Evolutionary conservation across 2,329 filamentous ascomycete genomes (phyloP).

Genomic region (Gnomoniopsis smithogilvyi): DNA sequence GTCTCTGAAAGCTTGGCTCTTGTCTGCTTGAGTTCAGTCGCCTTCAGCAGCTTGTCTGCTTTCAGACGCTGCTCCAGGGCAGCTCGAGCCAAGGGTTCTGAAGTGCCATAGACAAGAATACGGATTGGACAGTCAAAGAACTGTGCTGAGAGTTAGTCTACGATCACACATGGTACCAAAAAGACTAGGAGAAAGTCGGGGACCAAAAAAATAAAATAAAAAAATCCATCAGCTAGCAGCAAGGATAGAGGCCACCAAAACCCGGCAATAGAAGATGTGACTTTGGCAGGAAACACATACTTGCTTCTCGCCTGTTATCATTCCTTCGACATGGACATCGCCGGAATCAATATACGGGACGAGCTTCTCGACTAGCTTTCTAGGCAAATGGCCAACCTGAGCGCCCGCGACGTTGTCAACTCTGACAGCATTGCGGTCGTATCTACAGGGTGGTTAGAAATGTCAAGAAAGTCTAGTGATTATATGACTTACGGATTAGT

Average conservation of each 20-base stretch:
- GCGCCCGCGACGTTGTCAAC: slow-evolving; percentile 71
- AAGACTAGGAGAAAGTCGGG: not conserved
- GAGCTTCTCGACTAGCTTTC: slow-evolving; percentile 65
- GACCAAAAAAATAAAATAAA: too few species aligned
- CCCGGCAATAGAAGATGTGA: not conserved
- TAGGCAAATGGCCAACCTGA: slow-evolving; percentile 78
- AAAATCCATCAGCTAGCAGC: too few species aligned
- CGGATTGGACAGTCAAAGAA: slow-evolving; percentile 69
- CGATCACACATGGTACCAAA: not conserved
- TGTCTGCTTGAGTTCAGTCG: slow-evolving; percentile 53
- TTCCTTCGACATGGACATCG: slow-evolving; percentile 54
- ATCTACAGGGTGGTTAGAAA: slow-evolving; percentile 28
- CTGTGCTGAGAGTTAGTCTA: not conserved
- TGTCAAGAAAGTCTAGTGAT: not conserved
- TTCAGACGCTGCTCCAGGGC: slow-evolving; percentile 61
- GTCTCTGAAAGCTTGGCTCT: slow-evolving; percentile 50
- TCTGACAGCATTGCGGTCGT: slow-evolving; percentile 73
- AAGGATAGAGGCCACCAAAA: not conserved
- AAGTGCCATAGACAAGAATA: slow-evolving; percentile 67
- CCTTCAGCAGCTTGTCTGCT: slow-evolving; percentile 59
- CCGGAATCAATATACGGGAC: slow-evolving; percentile 61
- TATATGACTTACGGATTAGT: slow-evolving; percentile 38
- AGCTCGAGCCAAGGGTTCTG: slow-evolving; percentile 47
- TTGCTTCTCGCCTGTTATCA: slow-evolving; percentile 64
- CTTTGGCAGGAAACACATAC: not conserved